A percentile compares a stretch with the other conserved stretches of the same genome.
These are phyloP conservation scores for Chaetoceros tenuissimus DNA, from an alignment of 108 stramenopile genomes.

Conservation along the genomic window DNA sequence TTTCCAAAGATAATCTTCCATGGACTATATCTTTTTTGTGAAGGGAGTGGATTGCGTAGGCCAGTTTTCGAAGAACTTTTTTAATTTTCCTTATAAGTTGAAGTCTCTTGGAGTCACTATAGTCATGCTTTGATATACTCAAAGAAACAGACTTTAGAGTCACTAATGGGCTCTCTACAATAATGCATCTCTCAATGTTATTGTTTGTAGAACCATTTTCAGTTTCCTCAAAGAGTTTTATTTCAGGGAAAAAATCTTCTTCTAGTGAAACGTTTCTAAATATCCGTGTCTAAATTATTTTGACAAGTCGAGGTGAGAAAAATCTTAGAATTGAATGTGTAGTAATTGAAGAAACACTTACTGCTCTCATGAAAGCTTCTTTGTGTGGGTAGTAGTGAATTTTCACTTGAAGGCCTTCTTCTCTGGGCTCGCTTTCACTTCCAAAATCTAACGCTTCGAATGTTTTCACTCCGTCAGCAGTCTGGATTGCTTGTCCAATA, in stretches of 20 bases:
- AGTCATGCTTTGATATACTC: slow-evolving; percentile 53
- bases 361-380: slow-evolving; percentile 26
- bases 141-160: slow-evolving; percentile 48
- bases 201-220: slow-evolving; percentile 11
- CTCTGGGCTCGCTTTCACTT: slow-evolving; percentile 12
- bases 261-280: slow-evolving; percentile 22
- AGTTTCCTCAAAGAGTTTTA: slow-evolving; percentile 27
- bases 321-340: too few relatives aligned
- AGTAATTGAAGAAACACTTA: slow-evolving; percentile 14
- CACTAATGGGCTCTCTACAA: slow-evolving; percentile 41
- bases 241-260: slow-evolving; percentile 38
- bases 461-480: slow-evolving; percentile 21
- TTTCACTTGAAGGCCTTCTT: slow-evolving; percentile 40
- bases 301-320: too few relatives aligned
- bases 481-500: slow-evolving; percentile 8
- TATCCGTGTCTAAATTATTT: background rate
- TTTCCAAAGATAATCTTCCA: slow-evolving; percentile 42
- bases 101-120: slow-evolving; percentile 27
- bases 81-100: slow-evolving; percentile 50
- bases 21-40: slow-evolving; percentile 62
- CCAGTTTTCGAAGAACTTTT: slow-evolving; percentile 45
- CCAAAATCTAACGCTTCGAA: slow-evolving; percentile 73
- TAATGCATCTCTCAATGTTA: slow-evolving; percentile 32
- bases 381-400: slow-evolving; percentile 49
- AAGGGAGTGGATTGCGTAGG: slow-evolving; percentile 46